A percentile compares a stretch with the other conserved stretches of the same genome.
phyloP scores from a whole-genome alignment of 164 flowering plant genomes.

The Sextonia rubra region DNA sequence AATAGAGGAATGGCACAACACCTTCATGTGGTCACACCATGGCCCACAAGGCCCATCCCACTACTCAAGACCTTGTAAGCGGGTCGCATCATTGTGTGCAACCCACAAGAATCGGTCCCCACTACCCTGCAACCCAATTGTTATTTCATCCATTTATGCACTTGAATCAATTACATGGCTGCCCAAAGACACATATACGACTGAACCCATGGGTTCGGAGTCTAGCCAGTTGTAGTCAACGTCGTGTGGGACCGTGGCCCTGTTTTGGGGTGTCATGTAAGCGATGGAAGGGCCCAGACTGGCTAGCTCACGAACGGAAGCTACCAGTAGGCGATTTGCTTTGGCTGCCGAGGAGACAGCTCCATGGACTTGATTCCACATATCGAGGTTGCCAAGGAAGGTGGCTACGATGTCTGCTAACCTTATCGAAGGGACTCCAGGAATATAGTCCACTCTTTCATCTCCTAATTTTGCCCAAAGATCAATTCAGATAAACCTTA shows the following conservation, averaged over 20 bases:
- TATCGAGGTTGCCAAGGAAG: too few species aligned
- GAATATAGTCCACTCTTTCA: slow-evolving; percentile 41
- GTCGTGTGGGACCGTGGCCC: too few species aligned
- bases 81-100: slow-evolving; percentile 28
- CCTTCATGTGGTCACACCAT: slow-evolving; percentile 71
- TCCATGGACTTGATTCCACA: too few species aligned
- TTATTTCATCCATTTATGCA: slow-evolving; percentile 36
- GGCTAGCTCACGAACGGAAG: too few species aligned
- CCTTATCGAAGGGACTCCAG: slow-evolving; percentile 40
- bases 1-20: slow-evolving; percentile 48
- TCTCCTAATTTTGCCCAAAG: slow-evolving; percentile 23
- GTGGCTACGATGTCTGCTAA: too few species aligned
- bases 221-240: slow-evolving; percentile 53
- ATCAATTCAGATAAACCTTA: background rate
- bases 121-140: slow-evolving; percentile 22
- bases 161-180: slow-evolving; percentile 30
- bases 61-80: slow-evolving; percentile 23
- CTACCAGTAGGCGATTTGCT: too few species aligned
- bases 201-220: slow-evolving; percentile 29
- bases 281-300: too few species aligned
- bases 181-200: slow-evolving; percentile 44
- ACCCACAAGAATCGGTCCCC: too few species aligned
- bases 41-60: slow-evolving; percentile 39
- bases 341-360: too few species aligned
- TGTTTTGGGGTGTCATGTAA: too few species aligned